Conservation (phyloP, 2,329 filamentous ascomycete genomes). For the Fusarium hostae region DNA sequence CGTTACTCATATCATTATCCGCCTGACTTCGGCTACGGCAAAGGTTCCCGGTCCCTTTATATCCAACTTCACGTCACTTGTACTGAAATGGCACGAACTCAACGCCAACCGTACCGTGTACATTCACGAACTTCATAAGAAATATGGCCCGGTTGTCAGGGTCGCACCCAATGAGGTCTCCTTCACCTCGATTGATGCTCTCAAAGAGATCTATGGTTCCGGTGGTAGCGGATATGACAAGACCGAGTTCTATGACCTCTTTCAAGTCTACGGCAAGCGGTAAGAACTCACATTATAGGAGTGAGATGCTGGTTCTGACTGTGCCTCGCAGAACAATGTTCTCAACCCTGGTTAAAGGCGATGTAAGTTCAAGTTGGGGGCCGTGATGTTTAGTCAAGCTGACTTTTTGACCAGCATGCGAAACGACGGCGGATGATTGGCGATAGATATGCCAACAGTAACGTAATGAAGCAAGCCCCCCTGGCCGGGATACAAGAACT, state of each 20-base stretch:
- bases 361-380: conserved; percentile 52
- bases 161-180: conserved; percentile 68
- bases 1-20: conserved; percentile 41
- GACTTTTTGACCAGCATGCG: conserved; percentile 61
- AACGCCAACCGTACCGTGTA: conserved; percentile 63
- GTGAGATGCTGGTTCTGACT: conserved; percentile 1
- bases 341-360: conserved; percentile 64
- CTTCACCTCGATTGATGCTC: conserved; percentile 64
- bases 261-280: conserved; percentile 67
- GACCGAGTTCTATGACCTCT: conserved; percentile 72
- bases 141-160: conserved; percentile 68
- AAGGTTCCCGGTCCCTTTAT: conserved; percentile 60
- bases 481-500: conserved; percentile 68
- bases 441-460: conserved; percentile 75
- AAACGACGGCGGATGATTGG: conserved; percentile 71
- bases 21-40: conserved; percentile 49
- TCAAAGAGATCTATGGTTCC: conserved; percentile 72
- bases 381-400: background rate
- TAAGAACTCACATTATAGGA: conserved; percentile 44
- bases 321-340: conserved; percentile 65
- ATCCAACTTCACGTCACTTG: conserved; percentile 61
- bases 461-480: conserved; percentile 67
- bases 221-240: conserved; percentile 73
- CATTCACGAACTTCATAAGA: conserved; percentile 64
- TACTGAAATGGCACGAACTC: conserved; percentile 68